Percentiles rank a stretch among this genome's conserved stretches.
Conservation (phyloP, 176 grass and related monocot species). For the Themeda triandra region DNA sequence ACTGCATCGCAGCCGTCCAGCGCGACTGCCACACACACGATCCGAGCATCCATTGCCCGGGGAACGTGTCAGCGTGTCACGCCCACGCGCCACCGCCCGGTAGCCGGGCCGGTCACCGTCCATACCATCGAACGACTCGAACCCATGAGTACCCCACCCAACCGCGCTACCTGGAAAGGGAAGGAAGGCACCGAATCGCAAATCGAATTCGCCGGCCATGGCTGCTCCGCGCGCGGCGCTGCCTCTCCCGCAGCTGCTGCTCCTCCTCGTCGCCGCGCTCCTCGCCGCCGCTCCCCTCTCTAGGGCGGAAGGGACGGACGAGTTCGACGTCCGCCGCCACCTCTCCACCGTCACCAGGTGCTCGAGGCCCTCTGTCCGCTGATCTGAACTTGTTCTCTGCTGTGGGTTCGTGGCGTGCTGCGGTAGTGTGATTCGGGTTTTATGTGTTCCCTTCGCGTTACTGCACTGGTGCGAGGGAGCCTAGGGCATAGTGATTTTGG, state of each 20-base stretch:
- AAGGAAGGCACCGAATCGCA: not conserved
- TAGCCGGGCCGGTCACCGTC: not conserved
- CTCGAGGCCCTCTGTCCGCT: not conserved
- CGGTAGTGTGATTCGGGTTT: no score
- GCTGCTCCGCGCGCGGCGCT: not conserved
- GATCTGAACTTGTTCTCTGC: slow-evolving; percentile 6
- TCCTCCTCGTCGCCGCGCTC: slow-evolving; percentile 34
- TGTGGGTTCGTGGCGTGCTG: not conserved
- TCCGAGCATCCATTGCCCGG: not conserved
- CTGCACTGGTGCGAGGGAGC: not conserved
- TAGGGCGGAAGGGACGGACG: slow-evolving; percentile 5
- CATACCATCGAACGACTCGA: not conserved
- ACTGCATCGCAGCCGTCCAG: slow-evolving; percentile 35
- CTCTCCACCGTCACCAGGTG: slow-evolving; percentile 93
- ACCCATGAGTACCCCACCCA: not conserved
- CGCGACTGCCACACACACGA: not conserved
- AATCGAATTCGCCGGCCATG: slow-evolving; percentile 37
- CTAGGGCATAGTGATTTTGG: not conserved
- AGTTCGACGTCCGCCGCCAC: slow-evolving; percentile 85
- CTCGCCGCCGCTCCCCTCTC: slow-evolving; percentile 24
- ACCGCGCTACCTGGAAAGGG: not conserved
- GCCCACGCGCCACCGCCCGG: not conserved
- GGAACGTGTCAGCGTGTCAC: slow-evolving; percentile 22
- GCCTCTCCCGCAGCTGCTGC: slow-evolving; percentile 2
- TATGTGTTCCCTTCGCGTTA: not conserved